These are phyloP conservation scores for Clausena lansium DNA, from an alignment of 345 rosid genomes.

Conservation along the genomic window DNA sequence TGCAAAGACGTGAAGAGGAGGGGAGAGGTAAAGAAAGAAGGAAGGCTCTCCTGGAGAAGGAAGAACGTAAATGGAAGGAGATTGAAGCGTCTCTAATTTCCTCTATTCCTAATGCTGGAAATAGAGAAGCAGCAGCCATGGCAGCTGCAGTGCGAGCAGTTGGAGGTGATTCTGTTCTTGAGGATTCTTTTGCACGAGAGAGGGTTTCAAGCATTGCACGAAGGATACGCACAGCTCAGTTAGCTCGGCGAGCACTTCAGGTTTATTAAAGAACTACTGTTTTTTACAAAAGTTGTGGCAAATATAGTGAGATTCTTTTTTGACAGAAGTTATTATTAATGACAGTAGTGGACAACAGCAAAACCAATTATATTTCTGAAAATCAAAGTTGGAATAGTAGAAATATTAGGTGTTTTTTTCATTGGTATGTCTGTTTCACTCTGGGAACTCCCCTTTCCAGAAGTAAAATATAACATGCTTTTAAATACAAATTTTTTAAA, in stretches of 20 bases:
- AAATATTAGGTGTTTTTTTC: background rate
- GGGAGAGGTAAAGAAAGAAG: constrained; percentile 99
- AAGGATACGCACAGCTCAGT: constrained; percentile 82
- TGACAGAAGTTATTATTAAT: background rate
- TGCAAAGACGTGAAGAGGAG: constrained; percentile 99
- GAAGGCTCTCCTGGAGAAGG: constrained; percentile 95
- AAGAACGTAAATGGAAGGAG: constrained; percentile 99
- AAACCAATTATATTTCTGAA: background rate
- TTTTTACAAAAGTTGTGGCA: background rate
- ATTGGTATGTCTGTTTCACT: background rate
- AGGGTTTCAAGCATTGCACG: constrained; percentile 98
- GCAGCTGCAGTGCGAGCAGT: constrained; percentile 99
- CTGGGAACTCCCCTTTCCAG: background rate
- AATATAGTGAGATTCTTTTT: background rate
- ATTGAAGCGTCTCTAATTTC: constrained; percentile 99
- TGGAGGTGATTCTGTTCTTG: constrained; percentile 99
- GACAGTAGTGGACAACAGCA: background rate
- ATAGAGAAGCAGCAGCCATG: constrained; percentile 99
- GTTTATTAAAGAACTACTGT: constrained; percentile 26
- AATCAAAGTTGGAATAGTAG: background rate
- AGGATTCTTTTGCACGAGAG: constrained; percentile 99
- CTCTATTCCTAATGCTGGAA: constrained; percentile 96
- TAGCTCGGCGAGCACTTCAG: constrained; percentile 91
- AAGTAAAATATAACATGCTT: background rate
- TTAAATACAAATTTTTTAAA: background rate